A percentile compares a stretch with the other conserved stretches of the same genome.
Evolutionary conservation across 2,329 filamentous ascomycete genomes (phyloP).

Genomic region (Cyphellophora europaea): DNA sequence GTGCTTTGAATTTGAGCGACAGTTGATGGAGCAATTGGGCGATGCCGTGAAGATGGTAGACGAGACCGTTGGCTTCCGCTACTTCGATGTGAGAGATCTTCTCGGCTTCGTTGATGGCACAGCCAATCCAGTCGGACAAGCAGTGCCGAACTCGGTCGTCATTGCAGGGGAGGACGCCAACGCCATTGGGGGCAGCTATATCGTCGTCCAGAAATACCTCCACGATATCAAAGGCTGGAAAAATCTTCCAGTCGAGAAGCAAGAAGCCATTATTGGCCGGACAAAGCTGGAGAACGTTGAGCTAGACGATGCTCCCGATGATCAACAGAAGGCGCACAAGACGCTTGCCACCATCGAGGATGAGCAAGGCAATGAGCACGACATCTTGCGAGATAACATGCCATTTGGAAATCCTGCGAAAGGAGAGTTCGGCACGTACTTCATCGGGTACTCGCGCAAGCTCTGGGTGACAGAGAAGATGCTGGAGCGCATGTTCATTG

Average conservation of each 20-base stretch:
- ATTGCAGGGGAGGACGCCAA: conserved; percentile 30
- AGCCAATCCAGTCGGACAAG: conserved; percentile 45
- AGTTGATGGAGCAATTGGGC: conserved; percentile 41
- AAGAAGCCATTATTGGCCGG: conserved; percentile 48
- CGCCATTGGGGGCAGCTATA: conserved; percentile 42
- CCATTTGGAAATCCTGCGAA: conserved; percentile 46
- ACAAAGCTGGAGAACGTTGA: conserved; percentile 51
- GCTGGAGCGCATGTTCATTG: conserved; percentile 50
- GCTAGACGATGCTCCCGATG: conserved; percentile 40
- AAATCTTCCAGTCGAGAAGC: conserved; percentile 37
- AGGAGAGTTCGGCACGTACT: conserved; percentile 49
- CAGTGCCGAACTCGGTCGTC: conserved; percentile 34
- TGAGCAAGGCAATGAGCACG: conserved; percentile 40
- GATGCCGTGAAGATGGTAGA: conserved; percentile 41
- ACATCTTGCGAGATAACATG: conserved; percentile 52
- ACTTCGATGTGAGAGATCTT: conserved; percentile 50
- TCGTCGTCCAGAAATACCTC: conserved; percentile 52
- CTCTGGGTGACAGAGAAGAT: conserved; percentile 52
- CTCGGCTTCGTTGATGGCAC: conserved; percentile 54
- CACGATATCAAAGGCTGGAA: conserved; percentile 44
- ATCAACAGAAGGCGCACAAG: conserved; percentile 44
- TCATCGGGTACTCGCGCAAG: conserved; percentile 44
- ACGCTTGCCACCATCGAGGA: conserved; percentile 45
- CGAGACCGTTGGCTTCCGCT: conserved; percentile 48
- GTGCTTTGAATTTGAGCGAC: conserved; percentile 50